Evolutionary conservation across 805 yeast genomes (phyloP), one percentile per base, ranked within the genome.

Genomic region (Diddensiella santjacobensis): DNA sequence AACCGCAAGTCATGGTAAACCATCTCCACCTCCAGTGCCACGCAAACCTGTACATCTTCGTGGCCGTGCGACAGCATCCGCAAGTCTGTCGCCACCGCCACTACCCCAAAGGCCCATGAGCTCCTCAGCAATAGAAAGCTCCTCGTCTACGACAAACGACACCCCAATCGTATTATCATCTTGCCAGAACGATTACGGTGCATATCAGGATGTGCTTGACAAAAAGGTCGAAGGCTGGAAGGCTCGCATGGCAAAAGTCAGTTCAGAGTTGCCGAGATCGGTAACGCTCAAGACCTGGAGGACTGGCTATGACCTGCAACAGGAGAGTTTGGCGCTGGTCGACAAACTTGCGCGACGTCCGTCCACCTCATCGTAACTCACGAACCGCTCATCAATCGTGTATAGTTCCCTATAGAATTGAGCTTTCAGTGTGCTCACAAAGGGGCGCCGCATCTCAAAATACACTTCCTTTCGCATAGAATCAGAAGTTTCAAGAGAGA

Each of bases 181-280:
- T n/a, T 45, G 60, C 1, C 66, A 63, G 39, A 61, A 62, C 24
- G 56, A 55, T 42, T 45, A 49, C 15, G 66, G 61, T 22, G 51
- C 50, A 38, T 61, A 60, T 18, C 38, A 35, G 20, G 58, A 58
- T 2, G 33, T 54, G 3, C 35, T 68, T 13, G 86, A 80, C 54
- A 78, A 73, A 49, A 74, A 70, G 40, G 72, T 73, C 20, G 81
- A 78, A 18, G 56, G 68, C 17, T 83, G 90, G 90, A 73, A 72
- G 47, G 66, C 67, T 26, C 70, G 87, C 39, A 69, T 80, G 1
- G 53, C 64, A n/a, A 61, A 65, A 3, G 75, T 80, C 8, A 61
- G 70, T 6, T 58, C 64, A 41, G 64, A 61, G 47, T 62, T 77
- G 18, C 79, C 80, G 1, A 58, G 58, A 1, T 52, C 62, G 10